These are phyloP conservation scores for Malbranchea zuffiana DNA, from an alignment of 2,329 filamentous ascomycete genomes.

Conservation along the genomic window DNA sequence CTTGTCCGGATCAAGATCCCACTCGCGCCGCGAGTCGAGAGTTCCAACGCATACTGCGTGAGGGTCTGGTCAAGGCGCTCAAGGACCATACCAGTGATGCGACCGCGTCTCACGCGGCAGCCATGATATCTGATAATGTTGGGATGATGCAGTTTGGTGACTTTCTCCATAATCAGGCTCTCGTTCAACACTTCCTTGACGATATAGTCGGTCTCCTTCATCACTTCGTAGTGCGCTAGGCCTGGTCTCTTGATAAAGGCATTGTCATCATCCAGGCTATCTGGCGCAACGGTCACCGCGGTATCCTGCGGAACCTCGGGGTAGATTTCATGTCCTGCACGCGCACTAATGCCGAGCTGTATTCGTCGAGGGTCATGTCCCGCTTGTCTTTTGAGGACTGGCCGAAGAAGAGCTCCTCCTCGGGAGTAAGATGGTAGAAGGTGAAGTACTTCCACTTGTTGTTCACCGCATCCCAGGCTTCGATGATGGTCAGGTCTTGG, in stretches of 20 bases:
- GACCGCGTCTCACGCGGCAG: conserved; percentile 13
- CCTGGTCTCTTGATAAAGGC: conserved; percentile 1
- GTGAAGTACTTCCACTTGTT: not conserved
- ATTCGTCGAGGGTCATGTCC: not conserved
- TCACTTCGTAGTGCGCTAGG: not conserved
- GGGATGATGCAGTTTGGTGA: conserved; percentile 18
- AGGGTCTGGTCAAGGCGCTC: conserved; percentile 13
- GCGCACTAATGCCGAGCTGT: not conserved
- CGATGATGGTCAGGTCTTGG: not conserved
- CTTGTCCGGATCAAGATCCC: conserved; percentile 9
- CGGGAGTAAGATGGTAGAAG: not conserved
- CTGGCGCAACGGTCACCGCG: not conserved
- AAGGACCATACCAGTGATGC: conserved; percentile 14
- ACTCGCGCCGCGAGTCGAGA: conserved; percentile 1
- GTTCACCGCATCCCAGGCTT: not conserved
- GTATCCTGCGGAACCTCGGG: not conserved
- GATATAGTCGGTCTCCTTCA: not conserved
- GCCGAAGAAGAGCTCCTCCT: not conserved
- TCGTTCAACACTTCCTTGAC: not conserved
- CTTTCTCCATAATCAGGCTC: conserved; percentile 11
- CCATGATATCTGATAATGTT: conserved; percentile 19
- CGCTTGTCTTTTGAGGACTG: not conserved
- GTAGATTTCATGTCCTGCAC: not conserved
- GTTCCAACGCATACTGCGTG: not conserved
- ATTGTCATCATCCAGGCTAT: not conserved